Conservation (phyloP, 352 stramenopile species). For the Phytophthora ohioensis region DNA sequence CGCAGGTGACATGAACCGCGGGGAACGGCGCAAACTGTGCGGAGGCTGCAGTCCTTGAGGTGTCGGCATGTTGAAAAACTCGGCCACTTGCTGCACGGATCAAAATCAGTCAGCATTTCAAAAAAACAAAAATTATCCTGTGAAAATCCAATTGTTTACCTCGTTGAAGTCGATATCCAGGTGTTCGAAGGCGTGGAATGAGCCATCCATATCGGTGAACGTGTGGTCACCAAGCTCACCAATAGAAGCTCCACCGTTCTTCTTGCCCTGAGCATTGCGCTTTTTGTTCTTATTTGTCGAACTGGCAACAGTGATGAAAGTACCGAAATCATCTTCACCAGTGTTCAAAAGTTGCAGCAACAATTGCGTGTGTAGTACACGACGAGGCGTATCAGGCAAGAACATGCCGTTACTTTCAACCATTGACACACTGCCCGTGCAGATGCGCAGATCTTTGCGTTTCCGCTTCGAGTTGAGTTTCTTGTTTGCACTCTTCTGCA, state of each 20-base stretch:
- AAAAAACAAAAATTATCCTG: neutral
- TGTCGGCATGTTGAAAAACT: conserved; percentile 85
- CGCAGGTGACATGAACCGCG: conserved; percentile 72
- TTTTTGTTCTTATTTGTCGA: conserved; percentile 73
- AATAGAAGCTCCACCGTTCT: conserved; percentile 16
- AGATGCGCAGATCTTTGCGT: conserved; percentile 86
- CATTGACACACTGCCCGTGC: conserved; percentile 47
- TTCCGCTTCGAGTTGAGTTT: conserved; percentile 82
- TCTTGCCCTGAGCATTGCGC: conserved; percentile 44
- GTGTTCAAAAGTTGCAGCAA: conserved; percentile 80
- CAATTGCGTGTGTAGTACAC: conserved; percentile 82
- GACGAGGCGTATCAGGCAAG: conserved; percentile 76
- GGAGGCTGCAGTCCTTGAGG: conserved; percentile 65
- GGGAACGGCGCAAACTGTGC: conserved; percentile 79
- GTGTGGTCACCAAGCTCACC: conserved; percentile 31
- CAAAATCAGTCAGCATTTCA: conserved; percentile 15
- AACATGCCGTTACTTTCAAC: conserved; percentile 73
- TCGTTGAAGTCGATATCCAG: conserved; percentile 91
- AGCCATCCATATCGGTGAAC: conserved; percentile 69
- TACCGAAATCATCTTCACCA: conserved; percentile 49
- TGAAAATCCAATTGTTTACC: conserved; percentile 33
- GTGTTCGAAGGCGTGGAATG: conserved; percentile 82
- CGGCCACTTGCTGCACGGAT: conserved; percentile 72
- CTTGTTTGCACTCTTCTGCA: conserved; percentile 47
- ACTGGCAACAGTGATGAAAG: conserved; percentile 40